phyloP scores from a whole-genome alignment of 176 grass and related monocot species.

The Avena eriantha region DNA sequence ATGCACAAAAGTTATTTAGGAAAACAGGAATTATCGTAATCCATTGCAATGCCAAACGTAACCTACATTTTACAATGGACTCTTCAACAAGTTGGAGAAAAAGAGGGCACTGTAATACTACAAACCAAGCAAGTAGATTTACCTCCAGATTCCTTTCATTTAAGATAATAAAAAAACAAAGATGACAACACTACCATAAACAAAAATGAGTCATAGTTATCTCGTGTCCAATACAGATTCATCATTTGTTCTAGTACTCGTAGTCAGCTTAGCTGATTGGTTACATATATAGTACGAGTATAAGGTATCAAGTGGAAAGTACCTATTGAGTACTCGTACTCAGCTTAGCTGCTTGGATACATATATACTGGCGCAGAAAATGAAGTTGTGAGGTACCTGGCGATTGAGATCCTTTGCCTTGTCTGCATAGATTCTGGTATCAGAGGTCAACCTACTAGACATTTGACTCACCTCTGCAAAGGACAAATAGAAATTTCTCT shows the following conservation, averaged over 20 bases:
- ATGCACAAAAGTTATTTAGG: not conserved
- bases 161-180: conserved; percentile 10
- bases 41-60: not conserved
- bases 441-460: conserved; percentile 82
- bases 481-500: conserved; percentile 34
- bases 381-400: conserved; percentile 50
- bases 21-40: not conserved
- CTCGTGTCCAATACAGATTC: not conserved
- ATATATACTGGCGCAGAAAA: conserved; percentile 19
- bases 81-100: not conserved
- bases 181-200: not conserved
- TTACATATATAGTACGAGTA: not conserved
- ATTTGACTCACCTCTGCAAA: conserved; percentile 91
- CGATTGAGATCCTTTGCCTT: conserved; percentile 89
- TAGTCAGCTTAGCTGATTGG: conserved; percentile 11
- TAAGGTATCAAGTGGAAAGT: too few species aligned
- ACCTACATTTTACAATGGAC: not conserved
- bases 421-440: conserved; percentile 84
- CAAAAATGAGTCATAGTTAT: not conserved
- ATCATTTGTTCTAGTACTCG: not conserved
- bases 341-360: conserved; percentile 3
- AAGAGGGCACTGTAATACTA: not conserved
- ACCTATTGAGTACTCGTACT: not conserved
- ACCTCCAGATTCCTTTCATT: conserved; percentile 4
- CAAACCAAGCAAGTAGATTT: conserved; percentile 34